Evolutionary conservation across 2,329 filamentous ascomycete genomes (phyloP).

Genomic region (Podosphaera fusca): DNA sequence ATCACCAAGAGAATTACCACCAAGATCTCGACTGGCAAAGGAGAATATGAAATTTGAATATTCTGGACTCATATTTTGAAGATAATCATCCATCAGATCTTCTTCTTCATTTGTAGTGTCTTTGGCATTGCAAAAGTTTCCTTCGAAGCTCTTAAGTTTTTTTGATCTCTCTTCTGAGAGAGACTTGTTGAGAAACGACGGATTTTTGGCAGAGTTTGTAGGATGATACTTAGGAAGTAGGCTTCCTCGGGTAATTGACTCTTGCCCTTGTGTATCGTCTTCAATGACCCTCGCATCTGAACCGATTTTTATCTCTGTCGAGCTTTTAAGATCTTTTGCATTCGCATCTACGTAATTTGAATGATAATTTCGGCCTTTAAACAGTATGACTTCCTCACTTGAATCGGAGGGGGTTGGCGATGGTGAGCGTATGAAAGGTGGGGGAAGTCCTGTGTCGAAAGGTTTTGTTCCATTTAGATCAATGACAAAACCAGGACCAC

Average conservation of each 20-base stretch:
- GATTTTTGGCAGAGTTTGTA: not conserved
- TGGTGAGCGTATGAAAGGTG: conserved; percentile 12
- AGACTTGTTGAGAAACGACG: not conserved
- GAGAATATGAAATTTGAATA: conserved; percentile 4
- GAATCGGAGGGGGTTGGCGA: conserved; percentile 28
- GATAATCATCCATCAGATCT: conserved; percentile 14
- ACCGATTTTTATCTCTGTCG: conserved; percentile 6
- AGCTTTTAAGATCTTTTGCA: not conserved
- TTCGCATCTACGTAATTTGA: not conserved
- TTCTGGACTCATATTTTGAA: conserved; percentile 17
- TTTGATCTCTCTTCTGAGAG: not conserved
- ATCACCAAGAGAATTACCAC: conserved; percentile 21
- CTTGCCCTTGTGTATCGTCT: conserved; percentile 11
- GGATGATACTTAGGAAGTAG: conserved; percentile 5
- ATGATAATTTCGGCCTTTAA: conserved; percentile 26
- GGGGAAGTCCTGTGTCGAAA: conserved; percentile 14
- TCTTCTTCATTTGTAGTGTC: conserved; percentile 3
- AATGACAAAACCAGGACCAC: conserved; percentile 14
- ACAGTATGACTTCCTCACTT: conserved; percentile 52
- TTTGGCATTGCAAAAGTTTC: not conserved
- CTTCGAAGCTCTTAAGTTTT: not conserved
- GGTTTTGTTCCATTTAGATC: conserved; percentile 16
- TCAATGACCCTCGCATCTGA: conserved; percentile 12
- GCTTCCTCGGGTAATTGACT: conserved; percentile 11
- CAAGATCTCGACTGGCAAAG: conserved; percentile 19